Conservation (phyloP, 805 yeast species). For the Monosporozyma aerobia region DNA sequence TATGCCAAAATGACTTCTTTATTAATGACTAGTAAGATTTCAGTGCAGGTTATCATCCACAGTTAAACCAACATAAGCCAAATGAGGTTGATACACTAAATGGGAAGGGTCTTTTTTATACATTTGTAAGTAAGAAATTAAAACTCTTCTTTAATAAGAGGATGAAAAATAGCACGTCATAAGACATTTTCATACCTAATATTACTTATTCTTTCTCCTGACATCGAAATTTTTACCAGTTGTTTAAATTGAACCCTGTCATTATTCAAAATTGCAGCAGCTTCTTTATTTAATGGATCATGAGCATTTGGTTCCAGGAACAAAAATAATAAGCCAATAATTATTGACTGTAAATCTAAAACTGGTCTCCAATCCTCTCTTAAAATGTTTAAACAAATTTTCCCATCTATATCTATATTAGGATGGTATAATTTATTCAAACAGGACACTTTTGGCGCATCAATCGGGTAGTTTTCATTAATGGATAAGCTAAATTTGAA, state of each 20-base stretch:
- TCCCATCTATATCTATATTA: conserved; percentile 83
- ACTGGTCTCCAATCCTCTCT: conserved; percentile 98
- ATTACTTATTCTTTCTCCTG: conserved; percentile 55
- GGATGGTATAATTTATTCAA: conserved; percentile 78
- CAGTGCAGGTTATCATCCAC: no score
- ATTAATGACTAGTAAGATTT: no score
- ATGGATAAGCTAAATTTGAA: conserved; percentile 58
- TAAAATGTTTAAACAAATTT: conserved; percentile 81
- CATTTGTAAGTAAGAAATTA: background rate
- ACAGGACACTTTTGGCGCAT: conserved; percentile 80
- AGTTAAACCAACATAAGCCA: no score
- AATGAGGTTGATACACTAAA: no score
- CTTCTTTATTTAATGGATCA: conserved; percentile 89
- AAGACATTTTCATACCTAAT: conserved; percentile 55
- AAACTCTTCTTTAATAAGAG: background rate
- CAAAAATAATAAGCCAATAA: conserved; percentile 76
- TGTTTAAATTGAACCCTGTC: conserved; percentile 42
- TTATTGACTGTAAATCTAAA: conserved; percentile 65
- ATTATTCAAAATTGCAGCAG: conserved; percentile 51
- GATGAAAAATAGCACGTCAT: background rate
- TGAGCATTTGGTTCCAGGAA: conserved; percentile 85
- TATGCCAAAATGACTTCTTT: no score
- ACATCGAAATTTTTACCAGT: conserved; percentile 56
- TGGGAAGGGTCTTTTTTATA: no score
- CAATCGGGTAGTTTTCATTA: conserved; percentile 75